Conservation (phyloP, 495 filamentous ascomycete species). For the Barbatosphaeria neglecta region DNA sequence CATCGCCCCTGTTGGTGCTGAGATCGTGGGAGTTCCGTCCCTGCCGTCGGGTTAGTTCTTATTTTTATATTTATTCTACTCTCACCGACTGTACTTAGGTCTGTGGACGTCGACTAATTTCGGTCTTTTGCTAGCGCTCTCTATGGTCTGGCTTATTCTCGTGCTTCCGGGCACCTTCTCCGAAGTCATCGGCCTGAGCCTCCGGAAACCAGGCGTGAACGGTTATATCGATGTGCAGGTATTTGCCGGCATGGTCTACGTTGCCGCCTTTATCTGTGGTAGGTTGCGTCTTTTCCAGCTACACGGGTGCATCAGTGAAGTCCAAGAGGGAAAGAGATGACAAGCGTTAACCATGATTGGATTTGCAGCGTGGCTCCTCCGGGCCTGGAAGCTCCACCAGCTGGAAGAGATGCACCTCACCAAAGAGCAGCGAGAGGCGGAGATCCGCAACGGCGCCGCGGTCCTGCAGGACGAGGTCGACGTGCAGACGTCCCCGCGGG, state of each 20-base stretch:
- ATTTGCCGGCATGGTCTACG: constrained; percentile 25
- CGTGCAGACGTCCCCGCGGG: background rate
- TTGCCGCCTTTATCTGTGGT: constrained; percentile 26
- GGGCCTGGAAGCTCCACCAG: constrained; percentile 33
- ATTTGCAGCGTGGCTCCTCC: constrained; percentile 22
- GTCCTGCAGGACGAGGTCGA: constrained; percentile 5
- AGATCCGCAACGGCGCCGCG: constrained; percentile 8
- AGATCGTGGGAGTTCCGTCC: constrained; percentile 63
- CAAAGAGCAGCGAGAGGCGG: constrained; percentile 16
- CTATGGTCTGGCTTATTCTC: constrained; percentile 65
- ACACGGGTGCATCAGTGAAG: too few relatives aligned
- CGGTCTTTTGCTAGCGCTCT: constrained; percentile 32
- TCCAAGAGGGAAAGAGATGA: too few relatives aligned
- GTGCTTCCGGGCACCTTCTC: constrained; percentile 63
- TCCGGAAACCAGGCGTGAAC: constrained; percentile 34
- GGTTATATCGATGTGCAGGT: constrained; percentile 31
- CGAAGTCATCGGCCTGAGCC: constrained; percentile 62
- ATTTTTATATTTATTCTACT: too few relatives aligned
- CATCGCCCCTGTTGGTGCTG: constrained; percentile 60
- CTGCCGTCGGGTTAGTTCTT: constrained; percentile 53
- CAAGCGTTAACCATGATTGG: constrained; percentile 1
- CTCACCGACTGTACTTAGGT: background rate
- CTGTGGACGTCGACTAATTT: background rate
- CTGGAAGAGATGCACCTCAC: constrained; percentile 15
- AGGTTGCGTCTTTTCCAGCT: constrained; percentile 3